phyloP scores from a whole-genome alignment of 495 filamentous ascomycete species.

The Podospora conica region DNA sequence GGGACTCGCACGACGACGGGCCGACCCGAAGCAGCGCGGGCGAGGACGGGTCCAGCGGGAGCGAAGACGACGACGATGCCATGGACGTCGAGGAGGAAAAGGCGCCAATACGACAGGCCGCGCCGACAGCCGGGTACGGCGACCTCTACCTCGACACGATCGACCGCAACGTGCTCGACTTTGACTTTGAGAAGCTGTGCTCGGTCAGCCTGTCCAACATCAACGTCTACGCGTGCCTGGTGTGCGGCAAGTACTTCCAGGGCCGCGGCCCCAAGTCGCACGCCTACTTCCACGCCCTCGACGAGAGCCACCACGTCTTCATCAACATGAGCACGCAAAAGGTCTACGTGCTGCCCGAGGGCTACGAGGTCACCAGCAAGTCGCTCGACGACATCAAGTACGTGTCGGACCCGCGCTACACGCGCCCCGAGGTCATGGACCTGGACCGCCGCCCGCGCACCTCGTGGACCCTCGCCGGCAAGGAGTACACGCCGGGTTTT shows the following conservation, averaged over 20 bases:
- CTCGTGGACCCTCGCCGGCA: slow-evolving; percentile 71
- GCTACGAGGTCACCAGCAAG: slow-evolving; percentile 93
- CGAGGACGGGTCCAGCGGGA: background rate
- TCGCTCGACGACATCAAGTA: slow-evolving; percentile 98
- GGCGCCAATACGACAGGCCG: slow-evolving; percentile 55
- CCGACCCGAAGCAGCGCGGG: background rate
- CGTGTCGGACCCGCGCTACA: slow-evolving; percentile 86
- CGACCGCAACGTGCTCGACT: slow-evolving; percentile 80
- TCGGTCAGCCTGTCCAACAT: slow-evolving; percentile 94
- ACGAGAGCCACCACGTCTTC: slow-evolving; percentile 91
- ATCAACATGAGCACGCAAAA: slow-evolving; percentile 95
- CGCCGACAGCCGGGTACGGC: slow-evolving; percentile 80
- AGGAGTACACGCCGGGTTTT: slow-evolving; percentile 86
- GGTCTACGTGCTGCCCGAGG: slow-evolving; percentile 93
- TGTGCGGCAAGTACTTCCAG: slow-evolving; percentile 97
- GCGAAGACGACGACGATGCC: slow-evolving; percentile 13
- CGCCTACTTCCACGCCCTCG: slow-evolving; percentile 96
- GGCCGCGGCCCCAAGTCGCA: slow-evolving; percentile 89
- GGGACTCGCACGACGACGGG: slow-evolving; percentile 15
- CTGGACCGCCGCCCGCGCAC: slow-evolving; percentile 71
- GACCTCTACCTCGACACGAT: slow-evolving; percentile 98
- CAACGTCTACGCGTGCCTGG: slow-evolving; percentile 96
- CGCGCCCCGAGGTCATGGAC: slow-evolving; percentile 67
- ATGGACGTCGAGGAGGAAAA: slow-evolving; percentile 45
- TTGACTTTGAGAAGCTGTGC: slow-evolving; percentile 98